These are phyloP conservation scores for Cladorrhinum sp. DNA, from an alignment of 2,329 filamentous ascomycete genomes.

Conservation along the genomic window DNA sequence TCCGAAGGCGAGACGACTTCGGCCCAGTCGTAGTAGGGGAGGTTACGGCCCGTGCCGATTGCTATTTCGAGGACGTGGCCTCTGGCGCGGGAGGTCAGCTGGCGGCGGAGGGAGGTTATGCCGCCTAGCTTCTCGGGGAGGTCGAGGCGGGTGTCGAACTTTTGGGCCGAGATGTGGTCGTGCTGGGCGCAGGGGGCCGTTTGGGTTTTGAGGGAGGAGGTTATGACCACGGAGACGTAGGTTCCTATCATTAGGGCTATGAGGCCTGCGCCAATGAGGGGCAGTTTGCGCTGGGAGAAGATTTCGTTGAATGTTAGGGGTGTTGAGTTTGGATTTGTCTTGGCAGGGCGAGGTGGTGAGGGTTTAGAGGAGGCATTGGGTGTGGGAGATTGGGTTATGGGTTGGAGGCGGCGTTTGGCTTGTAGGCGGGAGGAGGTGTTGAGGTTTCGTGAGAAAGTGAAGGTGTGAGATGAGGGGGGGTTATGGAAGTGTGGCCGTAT, in stretches of 20 bases:
- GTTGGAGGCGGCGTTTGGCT: slow-evolving; percentile 3
- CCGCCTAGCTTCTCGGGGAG: slow-evolving; percentile 56
- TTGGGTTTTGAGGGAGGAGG: slow-evolving; percentile 37
- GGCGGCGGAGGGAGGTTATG: slow-evolving; percentile 48
- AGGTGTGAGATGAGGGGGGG: not conserved
- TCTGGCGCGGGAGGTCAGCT: slow-evolving; percentile 45
- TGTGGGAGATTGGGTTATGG: slow-evolving; percentile 9
- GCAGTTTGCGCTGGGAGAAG: slow-evolving; percentile 39
- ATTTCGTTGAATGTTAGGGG: slow-evolving; percentile 34
- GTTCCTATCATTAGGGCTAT: slow-evolving; percentile 45
- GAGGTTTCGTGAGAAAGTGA: slow-evolving; percentile 6
- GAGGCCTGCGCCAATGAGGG: slow-evolving; percentile 46
- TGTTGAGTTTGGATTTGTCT: not conserved
- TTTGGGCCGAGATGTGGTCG: slow-evolving; percentile 43
- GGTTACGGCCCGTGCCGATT: slow-evolving; percentile 60
- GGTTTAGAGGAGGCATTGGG: not conserved
- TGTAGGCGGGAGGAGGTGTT: slow-evolving; percentile 10
- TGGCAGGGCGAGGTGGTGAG: not conserved
- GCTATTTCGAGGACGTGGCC: slow-evolving; percentile 63
- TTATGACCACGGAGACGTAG: slow-evolving; percentile 43
- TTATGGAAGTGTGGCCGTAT: not conserved
- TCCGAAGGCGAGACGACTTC: slow-evolving; percentile 31
- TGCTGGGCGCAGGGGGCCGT: slow-evolving; percentile 22
- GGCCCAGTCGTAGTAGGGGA: slow-evolving; percentile 58
- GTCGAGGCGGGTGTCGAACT: slow-evolving; percentile 59